Conservation (phyloP, 305 asterid species). For the Nicotiana rustica region DNA sequence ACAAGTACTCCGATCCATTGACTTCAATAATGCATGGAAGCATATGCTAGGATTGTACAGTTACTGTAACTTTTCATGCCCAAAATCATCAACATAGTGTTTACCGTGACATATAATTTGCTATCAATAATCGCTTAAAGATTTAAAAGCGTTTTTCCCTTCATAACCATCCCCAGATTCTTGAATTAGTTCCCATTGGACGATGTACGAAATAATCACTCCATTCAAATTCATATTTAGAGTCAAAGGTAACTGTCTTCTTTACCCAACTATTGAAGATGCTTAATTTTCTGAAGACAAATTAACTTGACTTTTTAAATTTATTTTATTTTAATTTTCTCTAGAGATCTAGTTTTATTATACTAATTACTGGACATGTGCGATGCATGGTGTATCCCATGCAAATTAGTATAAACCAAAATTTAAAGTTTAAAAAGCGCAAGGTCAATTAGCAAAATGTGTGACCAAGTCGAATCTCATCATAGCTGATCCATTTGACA, state of each 20-base stretch:
- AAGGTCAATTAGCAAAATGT: too few relatives aligned
- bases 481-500: too few relatives aligned
- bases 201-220: neutral
- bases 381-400: too few relatives aligned
- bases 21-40: neutral
- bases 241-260: neutral
- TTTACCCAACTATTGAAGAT: neutral
- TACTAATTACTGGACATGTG: too few relatives aligned
- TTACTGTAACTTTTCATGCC: slow-evolving; percentile 14
- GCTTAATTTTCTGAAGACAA: neutral
- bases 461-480: too few relatives aligned
- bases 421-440: too few relatives aligned
- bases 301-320: neutral
- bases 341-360: neutral
- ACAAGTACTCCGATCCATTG: neutral
- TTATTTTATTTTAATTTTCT: neutral
- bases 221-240: neutral
- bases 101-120: neutral
- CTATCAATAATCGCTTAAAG: neutral
- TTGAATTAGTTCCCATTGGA: neutral
- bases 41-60: slow-evolving; percentile 32
- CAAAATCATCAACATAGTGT: neutral
- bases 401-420: too few relatives aligned
- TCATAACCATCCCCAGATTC: neutral
- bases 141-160: neutral